Conservation (phyloP, 176 grass and related monocot species). For the Juncus effusus region DNA sequence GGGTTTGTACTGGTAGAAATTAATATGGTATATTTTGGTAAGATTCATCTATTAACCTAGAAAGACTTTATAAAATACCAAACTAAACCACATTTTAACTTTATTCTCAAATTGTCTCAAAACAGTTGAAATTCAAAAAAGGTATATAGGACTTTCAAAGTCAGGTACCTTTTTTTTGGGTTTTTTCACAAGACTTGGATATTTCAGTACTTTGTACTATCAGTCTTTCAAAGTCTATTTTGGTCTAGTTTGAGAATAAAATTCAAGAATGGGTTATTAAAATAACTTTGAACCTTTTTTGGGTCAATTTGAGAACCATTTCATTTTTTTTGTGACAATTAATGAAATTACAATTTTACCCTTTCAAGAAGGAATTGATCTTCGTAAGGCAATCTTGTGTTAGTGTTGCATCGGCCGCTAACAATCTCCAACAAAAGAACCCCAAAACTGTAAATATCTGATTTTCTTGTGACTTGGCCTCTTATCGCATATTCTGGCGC, state of each 20-base stretch:
- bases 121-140: no score
- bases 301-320: not conserved
- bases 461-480: slow-evolving; percentile 80
- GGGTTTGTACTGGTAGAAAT: not conserved
- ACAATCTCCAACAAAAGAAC: slow-evolving; percentile 85
- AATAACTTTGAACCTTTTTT: not conserved
- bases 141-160: no score
- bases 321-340: no score
- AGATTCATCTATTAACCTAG: not conserved
- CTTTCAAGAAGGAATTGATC: slow-evolving; percentile 81
- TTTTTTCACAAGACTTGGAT: no score
- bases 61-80: no score
- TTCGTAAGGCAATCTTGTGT: slow-evolving; percentile 62
- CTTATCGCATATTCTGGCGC: slow-evolving; percentile 81
- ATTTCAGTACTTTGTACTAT: no score
- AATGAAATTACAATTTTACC: slow-evolving; percentile 29
- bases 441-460: slow-evolving; percentile 84
- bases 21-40: not conserved
- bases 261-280: not conserved
- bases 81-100: no score
- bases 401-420: slow-evolving; percentile 69
- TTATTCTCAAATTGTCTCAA: no score
- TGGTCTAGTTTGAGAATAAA: not conserved
- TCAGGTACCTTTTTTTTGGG: no score
- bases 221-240: no score